These are phyloP conservation scores for Byssoonygena ceratinophila DNA, from an alignment of 2,329 filamentous ascomycete genomes.

Conservation along the genomic window DNA sequence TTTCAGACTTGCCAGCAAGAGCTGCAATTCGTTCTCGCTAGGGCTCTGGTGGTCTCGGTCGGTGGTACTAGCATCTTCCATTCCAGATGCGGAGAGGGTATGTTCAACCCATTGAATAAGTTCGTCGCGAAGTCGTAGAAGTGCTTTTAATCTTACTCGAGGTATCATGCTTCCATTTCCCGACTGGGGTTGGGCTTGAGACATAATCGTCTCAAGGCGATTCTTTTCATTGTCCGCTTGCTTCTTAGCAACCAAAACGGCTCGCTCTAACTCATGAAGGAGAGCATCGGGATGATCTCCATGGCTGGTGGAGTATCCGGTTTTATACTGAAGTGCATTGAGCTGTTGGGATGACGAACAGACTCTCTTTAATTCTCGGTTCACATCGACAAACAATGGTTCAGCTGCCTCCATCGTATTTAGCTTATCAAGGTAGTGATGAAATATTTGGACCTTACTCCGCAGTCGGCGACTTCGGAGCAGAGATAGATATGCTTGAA, in stretches of 20 bases:
- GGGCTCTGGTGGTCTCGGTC: conserved; percentile 17
- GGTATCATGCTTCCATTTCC: not conserved
- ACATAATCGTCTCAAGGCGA: conserved; percentile 26
- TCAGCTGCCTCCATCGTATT: conserved; percentile 22
- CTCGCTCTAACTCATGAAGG: conserved; percentile 31
- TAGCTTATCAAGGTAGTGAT: conserved; percentile 37
- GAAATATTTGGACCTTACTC: conserved; percentile 39
- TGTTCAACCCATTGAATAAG: conserved; percentile 44
- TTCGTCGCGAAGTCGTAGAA: conserved; percentile 40
- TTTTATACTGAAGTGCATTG: not conserved
- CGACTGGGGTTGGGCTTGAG: conserved; percentile 5
- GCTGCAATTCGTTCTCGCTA: conserved; percentile 20
- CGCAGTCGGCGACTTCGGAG: conserved; percentile 39
- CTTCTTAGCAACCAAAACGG: conserved; percentile 29
- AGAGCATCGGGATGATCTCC: conserved; percentile 23
- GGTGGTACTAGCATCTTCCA: conserved; percentile 23
- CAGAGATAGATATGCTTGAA: conserved; percentile 36
- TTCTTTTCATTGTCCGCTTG: conserved; percentile 30
- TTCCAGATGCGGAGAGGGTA: conserved; percentile 33
- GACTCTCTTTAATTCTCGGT: conserved; percentile 16
- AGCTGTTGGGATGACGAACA: conserved; percentile 5
- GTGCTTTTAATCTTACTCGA: conserved; percentile 20
- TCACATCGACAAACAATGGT: conserved; percentile 20
- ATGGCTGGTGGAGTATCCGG: conserved; percentile 10
- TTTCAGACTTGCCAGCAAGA: conserved; percentile 26